Base-by-base conservation (phyloP, 1,139 yeast species). In the Zygosaccharomyces pseudobailii region DNA sequence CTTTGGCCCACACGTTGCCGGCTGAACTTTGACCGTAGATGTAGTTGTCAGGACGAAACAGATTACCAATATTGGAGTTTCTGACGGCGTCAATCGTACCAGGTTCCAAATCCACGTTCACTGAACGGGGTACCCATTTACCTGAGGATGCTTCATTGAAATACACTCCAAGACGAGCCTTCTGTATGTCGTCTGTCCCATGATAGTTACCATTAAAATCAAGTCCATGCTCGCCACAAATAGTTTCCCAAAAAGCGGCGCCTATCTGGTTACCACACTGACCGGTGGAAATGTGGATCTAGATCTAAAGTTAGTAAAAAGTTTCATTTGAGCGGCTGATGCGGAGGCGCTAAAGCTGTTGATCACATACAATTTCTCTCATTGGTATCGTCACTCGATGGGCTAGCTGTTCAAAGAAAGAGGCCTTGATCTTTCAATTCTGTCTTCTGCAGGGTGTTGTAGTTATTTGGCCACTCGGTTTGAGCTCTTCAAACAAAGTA, bases 211-310 rank as follows among this genome's bases (percentile, higher is more conserved):
- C 98, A 55, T 82, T 76, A 61, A 78, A 77, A 66, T 88, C 97
- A 64, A 92, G 79, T 40, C 97, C 97, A 66, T 92, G 98, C 71
- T 92, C 98, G 55, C 88, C 94, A 74, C 95, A 85, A 64, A 92
- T 92, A 46, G 97, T 88, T 74, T 90, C 95, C 97, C 97, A 88
- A 68, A 88, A 88, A 50, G 96, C 96, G 58, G 96, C 95, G 72
- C 97, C 96, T 63, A 92, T 89, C 75, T 92, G 98, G 82, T 92
- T 92, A 82, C 98, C 98, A 82, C 98, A 92, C 76, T 90, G 97
- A 72, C 97, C 97, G 50, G 97, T 85, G 54, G 97, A 90, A 71
- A 90, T 79, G 73, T 90, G 97, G 71, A 90, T 87, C 67, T 48
- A 37, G 22, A 40, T 23, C 31, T 19, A 23, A 28, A 3, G 50